Conservation (phyloP, 768 basidiomycete genomes). For the Rubroboletus satanas region DNA sequence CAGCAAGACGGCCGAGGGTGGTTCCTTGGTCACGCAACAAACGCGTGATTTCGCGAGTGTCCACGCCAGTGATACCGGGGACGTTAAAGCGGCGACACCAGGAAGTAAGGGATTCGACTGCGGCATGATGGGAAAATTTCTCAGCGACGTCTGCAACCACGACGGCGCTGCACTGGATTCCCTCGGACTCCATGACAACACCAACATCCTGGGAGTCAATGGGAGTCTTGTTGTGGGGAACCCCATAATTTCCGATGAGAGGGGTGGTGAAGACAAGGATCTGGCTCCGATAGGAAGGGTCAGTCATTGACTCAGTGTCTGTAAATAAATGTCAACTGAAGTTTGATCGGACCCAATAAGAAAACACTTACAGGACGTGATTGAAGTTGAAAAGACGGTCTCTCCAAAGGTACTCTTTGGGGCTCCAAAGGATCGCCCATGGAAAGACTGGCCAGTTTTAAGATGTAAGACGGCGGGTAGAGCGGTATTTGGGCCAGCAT, state of each 20-base stretch:
- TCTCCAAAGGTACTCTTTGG: constrained; percentile 88
- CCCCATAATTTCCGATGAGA: constrained; percentile 98
- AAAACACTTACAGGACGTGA: constrained; percentile 81
- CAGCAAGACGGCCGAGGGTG: constrained; percentile 85
- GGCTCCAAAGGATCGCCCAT: constrained; percentile 86
- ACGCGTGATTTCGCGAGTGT: constrained; percentile 93
- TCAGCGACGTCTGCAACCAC: constrained; percentile 95
- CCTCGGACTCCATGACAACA: constrained; percentile 82
- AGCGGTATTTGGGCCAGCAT: constrained; percentile 44
- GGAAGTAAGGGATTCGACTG: constrained; percentile 85
- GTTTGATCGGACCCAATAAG: constrained; percentile 2
- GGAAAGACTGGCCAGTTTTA: constrained; percentile 91
- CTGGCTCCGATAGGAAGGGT: constrained; percentile 97
- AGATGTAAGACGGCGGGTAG: constrained; percentile 86
- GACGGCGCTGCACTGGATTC: constrained; percentile 88
- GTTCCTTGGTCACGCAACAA: constrained; percentile 96
- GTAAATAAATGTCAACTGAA: constrained; percentile 10
- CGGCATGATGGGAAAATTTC: constrained; percentile 90
- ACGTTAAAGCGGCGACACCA: constrained; percentile 92
- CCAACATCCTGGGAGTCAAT: constrained; percentile 75
- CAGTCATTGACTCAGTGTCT: constrained; percentile 99
- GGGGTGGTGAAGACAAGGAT: constrained; percentile 98
- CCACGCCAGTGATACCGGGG: constrained; percentile 94
- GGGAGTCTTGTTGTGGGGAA: constrained; percentile 76
- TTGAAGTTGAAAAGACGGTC: constrained; percentile 98